Base-by-base conservation (phyloP, 495 filamentous ascomycete species). In the Cercophora newfieldiana region DNA sequence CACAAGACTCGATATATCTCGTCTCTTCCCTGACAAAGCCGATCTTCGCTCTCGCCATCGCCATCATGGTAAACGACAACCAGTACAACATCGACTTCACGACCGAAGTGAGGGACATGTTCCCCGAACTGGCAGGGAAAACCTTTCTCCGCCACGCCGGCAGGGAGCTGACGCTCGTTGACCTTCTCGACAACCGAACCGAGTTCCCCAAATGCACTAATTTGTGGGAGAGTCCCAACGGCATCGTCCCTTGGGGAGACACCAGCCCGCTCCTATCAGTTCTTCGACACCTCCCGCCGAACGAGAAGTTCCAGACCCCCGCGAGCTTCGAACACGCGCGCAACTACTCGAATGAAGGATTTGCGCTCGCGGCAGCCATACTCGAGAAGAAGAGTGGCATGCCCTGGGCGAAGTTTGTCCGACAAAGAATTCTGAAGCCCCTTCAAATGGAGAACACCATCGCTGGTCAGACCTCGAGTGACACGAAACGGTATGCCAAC, bases 1-100 rank as follows among this genome's bases (percentile, higher is more conserved):
- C 30, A 37, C n/a, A 67, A 5, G 67, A 80, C 47, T 78, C 77
- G 0, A 65, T 72, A 1, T 78, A 81, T 58, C 66, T 75, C 37
- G 71, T 81, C 59, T 79, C 75, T 1, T 77, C 77, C 3, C 71
- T 78, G 48, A 74, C 75, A 1, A 79, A 82, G 60, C 71, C 75
- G 24, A 70, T 82, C 49, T 74, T 74, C 7, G 71, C 74, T 29
- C 68, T 72, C 8, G 68, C 73, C 1, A 60, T 80, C 4, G 77
- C 68, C 0, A 75, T 77, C 14, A 49, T 81, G n/a, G 75, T 79
- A 18, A 64, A 69, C 6, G 71, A 79, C 33, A 63, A 64, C 3
- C 67, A 66, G 24, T 53, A 76, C 10, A 8, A 49, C 18, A 77
- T 79, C 65, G 48, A 47, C 3, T 59, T 67, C 18, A 19, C 50